phyloP scores from a whole-genome alignment of 768 basidiomycete species.

The Trametes meyenii region DNA sequence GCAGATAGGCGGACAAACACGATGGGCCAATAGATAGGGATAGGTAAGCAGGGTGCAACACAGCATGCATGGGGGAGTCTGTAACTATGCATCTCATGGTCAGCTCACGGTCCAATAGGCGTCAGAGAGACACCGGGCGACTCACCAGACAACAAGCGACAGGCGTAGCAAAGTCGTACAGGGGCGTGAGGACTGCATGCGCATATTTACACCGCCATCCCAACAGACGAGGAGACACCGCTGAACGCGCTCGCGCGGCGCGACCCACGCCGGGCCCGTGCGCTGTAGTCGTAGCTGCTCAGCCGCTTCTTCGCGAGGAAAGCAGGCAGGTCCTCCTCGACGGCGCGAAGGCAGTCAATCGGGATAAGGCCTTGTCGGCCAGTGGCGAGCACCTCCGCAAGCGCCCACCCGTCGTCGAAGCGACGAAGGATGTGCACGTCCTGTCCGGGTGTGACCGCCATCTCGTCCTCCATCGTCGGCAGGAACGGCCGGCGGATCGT shows the following conservation, averaged over 20 bases:
- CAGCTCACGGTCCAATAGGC: too few species aligned
- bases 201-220: conserved; percentile 16
- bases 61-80: conserved; percentile 11
- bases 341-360: conserved; percentile 63
- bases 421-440: conserved; percentile 52
- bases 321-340: conserved; percentile 47
- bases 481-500: conserved; percentile 57
- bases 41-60: not conserved
- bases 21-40: not conserved
- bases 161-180: conserved; percentile 1
- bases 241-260: conserved; percentile 16
- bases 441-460: conserved; percentile 54
- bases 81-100: not conserved
- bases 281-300: conserved; percentile 43
- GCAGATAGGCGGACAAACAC: conserved; percentile 1
- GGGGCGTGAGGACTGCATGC: not conserved
- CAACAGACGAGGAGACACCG: conserved; percentile 15
- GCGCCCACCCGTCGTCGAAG: conserved; percentile 76
- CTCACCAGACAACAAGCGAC: not conserved
- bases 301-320: conserved; percentile 55
- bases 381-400: conserved; percentile 52
- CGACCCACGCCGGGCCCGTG: not conserved
- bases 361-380: conserved; percentile 58
- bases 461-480: conserved; percentile 61
- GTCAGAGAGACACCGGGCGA: not conserved